These are phyloP conservation scores for Phascolomyces articulosus DNA, from an alignment of 371 early-diverging fungal species.

Conservation along the genomic window DNA sequence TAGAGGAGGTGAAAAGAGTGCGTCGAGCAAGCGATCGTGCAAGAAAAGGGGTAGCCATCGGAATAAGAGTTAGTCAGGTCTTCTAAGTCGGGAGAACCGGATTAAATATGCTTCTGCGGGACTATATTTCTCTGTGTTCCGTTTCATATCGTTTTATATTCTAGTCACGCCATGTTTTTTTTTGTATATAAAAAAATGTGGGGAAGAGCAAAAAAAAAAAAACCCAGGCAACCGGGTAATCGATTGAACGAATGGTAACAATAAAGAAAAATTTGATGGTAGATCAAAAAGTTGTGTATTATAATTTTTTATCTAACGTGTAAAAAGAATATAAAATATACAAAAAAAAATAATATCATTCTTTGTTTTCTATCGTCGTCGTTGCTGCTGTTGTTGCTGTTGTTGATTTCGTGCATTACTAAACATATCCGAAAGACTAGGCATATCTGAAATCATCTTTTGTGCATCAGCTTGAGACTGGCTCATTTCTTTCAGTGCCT, in stretches of 20 bases:
- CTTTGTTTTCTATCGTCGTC: conserved; percentile 5
- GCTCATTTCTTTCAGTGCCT: conserved; percentile 38
- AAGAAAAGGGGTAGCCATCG: neutral
- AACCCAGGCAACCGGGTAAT: too few relatives aligned
- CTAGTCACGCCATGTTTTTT: neutral
- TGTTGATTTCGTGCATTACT: conserved; percentile 19
- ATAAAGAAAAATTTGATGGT: too few relatives aligned
- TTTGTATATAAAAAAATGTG: neutral
- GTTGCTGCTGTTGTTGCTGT: conserved; percentile 12
- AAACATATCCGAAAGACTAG: conserved; percentile 44
- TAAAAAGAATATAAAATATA: neutral
- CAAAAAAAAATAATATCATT: neutral
- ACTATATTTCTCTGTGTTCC: too few relatives aligned
- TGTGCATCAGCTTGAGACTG: conserved; percentile 43
- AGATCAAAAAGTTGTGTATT: too few relatives aligned
- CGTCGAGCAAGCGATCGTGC: neutral
- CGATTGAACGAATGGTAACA: too few relatives aligned
- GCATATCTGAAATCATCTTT: conserved; percentile 43
- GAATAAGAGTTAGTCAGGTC: conserved; percentile 5
- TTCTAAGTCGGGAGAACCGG: neutral
- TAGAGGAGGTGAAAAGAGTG: neutral
- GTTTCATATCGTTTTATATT: too few relatives aligned
- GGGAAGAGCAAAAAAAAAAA: neutral
- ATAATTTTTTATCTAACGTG: neutral
- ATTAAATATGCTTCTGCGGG: neutral